Evolutionary conservation across 2,329 filamentous ascomycete genomes (phyloP), one percentile per base, ranked within the genome.

Genomic region (Apiospora phragmitis): DNA sequence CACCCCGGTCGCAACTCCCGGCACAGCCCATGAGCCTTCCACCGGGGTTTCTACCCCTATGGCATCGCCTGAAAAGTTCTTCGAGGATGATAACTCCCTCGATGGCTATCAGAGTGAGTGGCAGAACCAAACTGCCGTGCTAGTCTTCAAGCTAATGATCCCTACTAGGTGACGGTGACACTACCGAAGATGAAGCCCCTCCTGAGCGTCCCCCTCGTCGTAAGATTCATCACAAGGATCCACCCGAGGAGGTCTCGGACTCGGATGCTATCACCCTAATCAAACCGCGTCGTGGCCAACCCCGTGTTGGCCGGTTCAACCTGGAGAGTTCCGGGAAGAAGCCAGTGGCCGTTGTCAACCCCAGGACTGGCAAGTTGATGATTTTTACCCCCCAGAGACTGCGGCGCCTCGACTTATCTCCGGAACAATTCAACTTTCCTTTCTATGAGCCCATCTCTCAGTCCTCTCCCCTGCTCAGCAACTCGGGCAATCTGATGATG

Each of bases 401-500:
- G 65, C 82, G 83, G 45, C 77, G 77, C 66, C 80, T 89, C 21
- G 87, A 89, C 72, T 78, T 89, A 29, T 88, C 87, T 0, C 86
- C 87, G 0, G 87, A 88, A 77, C 84, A 87, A 67, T 88, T 88
- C 77, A 84, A 88, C 70, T 78, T 87, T 69, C 80, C 85, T 24
- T 85, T 84, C 76, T 76, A 83, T 72, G 69, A 77, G 67, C 77
- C 83, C 69, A 76, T 82, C 47, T 41, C 77, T 21, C 80, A 85
- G 69, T 78, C 83, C 4, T 85, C 85, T 0, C 89, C 91, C 21
- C 89, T 93, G 76, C 82, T 92, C 72, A 89, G 86, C 78, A 91
- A 92, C 71, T 89, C 90, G 24, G 90, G 91, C 70, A 92, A 94
- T 71, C 87, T 95, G 74, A 94, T 95, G 92, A 90, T 95, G 83